Evolutionary conservation across 345 rosid species (phyloP).

Genomic region (Reutealis trisperma): DNA sequence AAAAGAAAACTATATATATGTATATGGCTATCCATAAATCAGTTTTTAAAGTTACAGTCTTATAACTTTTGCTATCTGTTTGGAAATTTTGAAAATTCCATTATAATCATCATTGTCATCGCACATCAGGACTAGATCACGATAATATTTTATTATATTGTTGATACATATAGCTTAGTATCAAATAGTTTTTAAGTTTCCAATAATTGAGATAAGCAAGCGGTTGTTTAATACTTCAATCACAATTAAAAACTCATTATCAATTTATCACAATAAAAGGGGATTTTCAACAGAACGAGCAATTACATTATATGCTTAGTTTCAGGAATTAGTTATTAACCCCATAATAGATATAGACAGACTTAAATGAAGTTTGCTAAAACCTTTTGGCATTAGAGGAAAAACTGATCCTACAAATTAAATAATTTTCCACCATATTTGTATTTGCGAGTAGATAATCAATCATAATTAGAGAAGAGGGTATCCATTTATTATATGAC

Average conservation of each 20-base stretch:
- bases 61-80: too few relatives aligned
- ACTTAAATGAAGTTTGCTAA: neutral
- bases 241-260: too few relatives aligned
- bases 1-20: too few relatives aligned
- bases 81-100: neutral
- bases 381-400: neutral
- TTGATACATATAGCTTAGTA: neutral
- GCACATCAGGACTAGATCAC: neutral
- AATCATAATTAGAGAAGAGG: too few relatives aligned
- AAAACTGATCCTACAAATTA: neutral
- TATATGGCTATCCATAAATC: too few relatives aligned
- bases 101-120: neutral
- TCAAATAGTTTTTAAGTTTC: neutral
- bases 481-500: too few relatives aligned
- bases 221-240: too few relatives aligned
- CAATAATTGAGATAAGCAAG: neutral
- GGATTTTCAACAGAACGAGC: neutral
- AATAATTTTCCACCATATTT: neutral
- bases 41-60: too few relatives aligned
- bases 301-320: neutral
- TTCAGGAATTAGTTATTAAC: neutral
- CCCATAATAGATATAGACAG: neutral
- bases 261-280: too few relatives aligned
- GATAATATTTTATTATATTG: neutral
- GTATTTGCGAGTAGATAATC: too few relatives aligned